Evolutionary conservation across 2,329 filamentous ascomycete genomes (phyloP).

Genomic region (Penicillium sp.): DNA sequence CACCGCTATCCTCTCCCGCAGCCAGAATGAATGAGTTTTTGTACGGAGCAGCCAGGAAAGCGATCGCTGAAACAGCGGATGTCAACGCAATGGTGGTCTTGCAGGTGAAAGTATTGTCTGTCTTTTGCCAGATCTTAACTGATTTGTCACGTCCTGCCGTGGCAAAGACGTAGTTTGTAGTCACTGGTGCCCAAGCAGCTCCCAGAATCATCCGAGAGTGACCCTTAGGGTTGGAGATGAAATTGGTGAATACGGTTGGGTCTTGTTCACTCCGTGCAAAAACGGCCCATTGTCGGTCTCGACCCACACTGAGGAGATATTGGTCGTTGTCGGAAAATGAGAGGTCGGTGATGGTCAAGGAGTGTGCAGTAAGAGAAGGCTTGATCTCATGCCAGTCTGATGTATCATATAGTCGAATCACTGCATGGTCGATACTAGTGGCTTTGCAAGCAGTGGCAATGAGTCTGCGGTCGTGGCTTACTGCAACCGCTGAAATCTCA

Average conservation of each 20-base stretch:
- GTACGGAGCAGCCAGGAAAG: constrained; percentile 53
- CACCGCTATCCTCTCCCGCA: constrained; percentile 50
- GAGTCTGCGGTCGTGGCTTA: constrained; percentile 70
- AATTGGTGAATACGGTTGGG: constrained; percentile 54
- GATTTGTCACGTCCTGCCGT: constrained; percentile 89
- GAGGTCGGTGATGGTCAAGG: constrained; percentile 79
- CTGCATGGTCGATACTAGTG: constrained; percentile 88
- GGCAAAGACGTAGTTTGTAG: constrained; percentile 61
- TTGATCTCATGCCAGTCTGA: constrained; percentile 82
- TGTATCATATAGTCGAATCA: constrained; percentile 89
- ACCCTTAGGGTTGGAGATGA: constrained; percentile 73
- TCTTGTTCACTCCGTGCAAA: constrained; percentile 59
- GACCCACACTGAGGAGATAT: constrained; percentile 80
- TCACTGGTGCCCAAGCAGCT: constrained; percentile 71
- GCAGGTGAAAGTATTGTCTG: constrained; percentile 51
- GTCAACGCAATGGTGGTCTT: constrained; percentile 56
- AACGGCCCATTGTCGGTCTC: constrained; percentile 88
- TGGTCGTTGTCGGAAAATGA: constrained; percentile 74
- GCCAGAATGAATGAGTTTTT: constrained; percentile 41
- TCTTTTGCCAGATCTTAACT: constrained; percentile 68
- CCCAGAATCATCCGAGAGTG: constrained; percentile 92
- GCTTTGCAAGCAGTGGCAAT: constrained; percentile 93
- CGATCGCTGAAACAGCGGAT: constrained; percentile 68
- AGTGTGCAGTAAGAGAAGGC: constrained; percentile 80
- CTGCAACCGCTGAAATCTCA: constrained; percentile 85